These are phyloP conservation scores for Tetradesmus lagerheimii DNA, from an alignment of 139 green algal genomes.

Conservation along the genomic window DNA sequence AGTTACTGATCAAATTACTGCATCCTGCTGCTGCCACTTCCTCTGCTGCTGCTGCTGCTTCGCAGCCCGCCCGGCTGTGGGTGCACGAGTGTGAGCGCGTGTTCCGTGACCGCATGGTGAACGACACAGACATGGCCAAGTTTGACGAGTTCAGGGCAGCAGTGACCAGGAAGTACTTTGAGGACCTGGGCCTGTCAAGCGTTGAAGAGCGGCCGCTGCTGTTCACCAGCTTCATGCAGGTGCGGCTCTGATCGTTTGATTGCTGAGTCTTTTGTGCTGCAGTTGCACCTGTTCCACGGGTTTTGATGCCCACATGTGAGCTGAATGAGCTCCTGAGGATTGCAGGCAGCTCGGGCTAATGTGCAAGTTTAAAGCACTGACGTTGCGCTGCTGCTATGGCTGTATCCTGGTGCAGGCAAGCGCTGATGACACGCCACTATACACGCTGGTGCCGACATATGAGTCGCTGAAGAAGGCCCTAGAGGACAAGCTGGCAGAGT, in stretches of 20 bases:
- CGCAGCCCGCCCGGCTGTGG: constrained; percentile 82
- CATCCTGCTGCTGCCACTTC: neutral
- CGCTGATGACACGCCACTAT: constrained; percentile 70
- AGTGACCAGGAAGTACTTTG: constrained; percentile 82
- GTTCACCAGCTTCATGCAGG: constrained; percentile 70
- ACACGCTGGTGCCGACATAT: constrained; percentile 57
- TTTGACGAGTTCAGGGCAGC: constrained; percentile 81
- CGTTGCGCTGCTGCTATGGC: neutral
- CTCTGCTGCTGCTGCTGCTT: constrained; percentile 11
- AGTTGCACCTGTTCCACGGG: too few relatives aligned
- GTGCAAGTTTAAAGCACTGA: neutral
- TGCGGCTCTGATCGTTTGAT: neutral
- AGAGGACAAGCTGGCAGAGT: constrained; percentile 87
- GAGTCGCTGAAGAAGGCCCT: constrained; percentile 77
- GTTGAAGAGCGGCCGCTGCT: constrained; percentile 81
- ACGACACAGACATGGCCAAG: constrained; percentile 78
- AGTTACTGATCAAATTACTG: too few relatives aligned
- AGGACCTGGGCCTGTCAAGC: constrained; percentile 59
- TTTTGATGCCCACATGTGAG: too few relatives aligned
- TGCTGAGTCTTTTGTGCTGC: neutral
- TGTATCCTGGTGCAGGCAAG: neutral
- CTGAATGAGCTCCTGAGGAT: too few relatives aligned
- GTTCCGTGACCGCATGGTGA: constrained; percentile 89
- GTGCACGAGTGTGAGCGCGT: constrained; percentile 90
- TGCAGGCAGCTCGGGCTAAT: too few relatives aligned